phyloP scores from a whole-genome alignment of 2,329 filamentous ascomycete genomes.

The Zymoseptoria pseudotritici region DNA sequence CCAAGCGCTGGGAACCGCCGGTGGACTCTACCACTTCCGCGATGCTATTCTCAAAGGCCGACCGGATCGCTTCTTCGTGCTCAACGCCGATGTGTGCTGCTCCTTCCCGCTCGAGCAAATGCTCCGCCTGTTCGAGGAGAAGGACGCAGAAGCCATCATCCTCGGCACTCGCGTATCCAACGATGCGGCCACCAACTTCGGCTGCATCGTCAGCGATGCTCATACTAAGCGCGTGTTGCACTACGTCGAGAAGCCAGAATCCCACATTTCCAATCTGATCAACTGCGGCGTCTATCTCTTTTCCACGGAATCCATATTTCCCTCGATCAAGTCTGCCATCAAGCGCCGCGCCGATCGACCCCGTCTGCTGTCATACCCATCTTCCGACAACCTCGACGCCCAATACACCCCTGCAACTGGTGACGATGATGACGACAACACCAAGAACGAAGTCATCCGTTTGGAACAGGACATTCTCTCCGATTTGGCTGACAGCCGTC shows the following conservation, averaged over 20 bases:
- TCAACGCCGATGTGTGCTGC: slow-evolving; percentile 98
- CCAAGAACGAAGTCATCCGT: slow-evolving; percentile 79
- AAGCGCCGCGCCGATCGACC: slow-evolving; percentile 90
- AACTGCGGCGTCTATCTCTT: slow-evolving; percentile 99
- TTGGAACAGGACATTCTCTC: slow-evolving; percentile 95
- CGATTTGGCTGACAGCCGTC: slow-evolving; percentile 91
- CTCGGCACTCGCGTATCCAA: slow-evolving; percentile 85
- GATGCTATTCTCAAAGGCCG: slow-evolving; percentile 95
- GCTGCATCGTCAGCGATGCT: slow-evolving; percentile 90
- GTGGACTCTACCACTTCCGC: slow-evolving; percentile 97
- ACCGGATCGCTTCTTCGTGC: slow-evolving; percentile 90
- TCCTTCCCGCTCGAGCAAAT: slow-evolving; percentile 94
- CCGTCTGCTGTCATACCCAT: slow-evolving; percentile 88
- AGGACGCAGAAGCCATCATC: slow-evolving; percentile 93
- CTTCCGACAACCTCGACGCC: slow-evolving; percentile 81
- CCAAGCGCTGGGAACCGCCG: slow-evolving; percentile 88
- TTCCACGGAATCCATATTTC: slow-evolving; percentile 90
- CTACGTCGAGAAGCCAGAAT: slow-evolving; percentile 98
- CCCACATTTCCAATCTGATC: slow-evolving; percentile 95
- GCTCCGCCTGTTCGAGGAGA: slow-evolving; percentile 88
- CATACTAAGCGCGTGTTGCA: slow-evolving; percentile 94
- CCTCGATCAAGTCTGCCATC: slow-evolving; percentile 86
- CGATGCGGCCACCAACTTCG: slow-evolving; percentile 91
- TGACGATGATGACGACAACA: slow-evolving; percentile 65
- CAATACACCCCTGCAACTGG: slow-evolving; percentile 47